phyloP scores from a whole-genome alignment of 306 rosid genomes.

The Sophora flavescens region DNA sequence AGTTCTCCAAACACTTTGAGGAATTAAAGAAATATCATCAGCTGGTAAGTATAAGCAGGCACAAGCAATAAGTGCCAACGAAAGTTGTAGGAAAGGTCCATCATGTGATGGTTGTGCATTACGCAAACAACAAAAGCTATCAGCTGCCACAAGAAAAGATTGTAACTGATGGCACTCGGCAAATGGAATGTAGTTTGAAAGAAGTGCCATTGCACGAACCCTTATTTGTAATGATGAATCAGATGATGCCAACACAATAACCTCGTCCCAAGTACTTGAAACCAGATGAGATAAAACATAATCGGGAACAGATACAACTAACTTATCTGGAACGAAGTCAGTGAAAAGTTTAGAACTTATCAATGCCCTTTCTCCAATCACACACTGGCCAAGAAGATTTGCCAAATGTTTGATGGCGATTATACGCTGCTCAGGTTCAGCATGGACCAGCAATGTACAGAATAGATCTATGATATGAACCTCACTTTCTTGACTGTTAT shows the following conservation, averaged over 20 bases:
- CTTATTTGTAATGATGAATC: slow-evolving; percentile 69
- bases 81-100: slow-evolving; percentile 79
- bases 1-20: slow-evolving; percentile 76
- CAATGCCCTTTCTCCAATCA: slow-evolving; percentile 52
- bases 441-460: slow-evolving; percentile 78
- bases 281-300: slow-evolving; percentile 67
- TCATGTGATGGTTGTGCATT: slow-evolving; percentile 64
- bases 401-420: slow-evolving; percentile 77
- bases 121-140: slow-evolving; percentile 67
- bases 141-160: slow-evolving; percentile 80
- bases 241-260: slow-evolving; percentile 78
- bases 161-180: slow-evolving; percentile 74
- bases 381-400: slow-evolving; percentile 72
- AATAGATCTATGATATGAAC: slow-evolving; percentile 71
- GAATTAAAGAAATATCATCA: slow-evolving; percentile 86
- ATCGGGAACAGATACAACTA: slow-evolving; percentile 55
- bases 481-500: slow-evolving; percentile 65
- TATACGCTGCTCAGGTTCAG: slow-evolving; percentile 92
- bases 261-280: slow-evolving; percentile 87
- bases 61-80: slow-evolving; percentile 77
- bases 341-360: slow-evolving; percentile 51
- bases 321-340: slow-evolving; percentile 57
- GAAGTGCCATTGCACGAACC: slow-evolving; percentile 79
- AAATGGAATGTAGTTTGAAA: slow-evolving; percentile 78
- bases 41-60: slow-evolving; percentile 81